A percentile compares a stretch with the other conserved stretches of the same genome.
Evolutionary conservation across 495 filamentous ascomycete species (phyloP).

Genomic region (Daldinia loculata): DNA sequence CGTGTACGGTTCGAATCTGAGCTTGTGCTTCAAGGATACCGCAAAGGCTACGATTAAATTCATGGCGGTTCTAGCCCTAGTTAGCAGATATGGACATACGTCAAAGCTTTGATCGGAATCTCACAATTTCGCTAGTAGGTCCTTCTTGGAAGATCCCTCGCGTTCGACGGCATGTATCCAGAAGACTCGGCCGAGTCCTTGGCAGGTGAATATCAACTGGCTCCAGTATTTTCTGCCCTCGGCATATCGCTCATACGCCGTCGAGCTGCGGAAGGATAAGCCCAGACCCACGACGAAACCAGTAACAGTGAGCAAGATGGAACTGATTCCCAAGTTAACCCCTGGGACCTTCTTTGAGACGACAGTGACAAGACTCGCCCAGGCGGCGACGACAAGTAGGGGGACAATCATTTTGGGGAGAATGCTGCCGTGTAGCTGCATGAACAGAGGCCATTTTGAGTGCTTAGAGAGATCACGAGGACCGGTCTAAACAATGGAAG

Average conservation of each 20-base stretch:
- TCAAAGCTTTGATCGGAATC: neutral
- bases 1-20: slow-evolving; percentile 88
- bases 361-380: slow-evolving; percentile 74
- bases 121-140: slow-evolving; percentile 70
- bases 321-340: slow-evolving; percentile 69
- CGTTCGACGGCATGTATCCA: slow-evolving; percentile 80
- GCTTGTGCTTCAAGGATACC: slow-evolving; percentile 79
- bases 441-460: slow-evolving; percentile 82
- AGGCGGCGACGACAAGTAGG: slow-evolving; percentile 69
- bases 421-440: slow-evolving; percentile 83
- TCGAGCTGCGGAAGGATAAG: slow-evolving; percentile 83
- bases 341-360: slow-evolving; percentile 63
- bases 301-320: slow-evolving; percentile 79
- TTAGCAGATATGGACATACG: slow-evolving; percentile 16
- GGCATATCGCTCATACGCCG: slow-evolving; percentile 83
- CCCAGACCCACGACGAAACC: slow-evolving; percentile 90
- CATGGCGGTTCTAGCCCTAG: slow-evolving; percentile 66
- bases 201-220: slow-evolving; percentile 72
- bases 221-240: slow-evolving; percentile 83
- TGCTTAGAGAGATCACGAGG: slow-evolving; percentile 77
- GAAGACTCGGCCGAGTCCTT: slow-evolving; percentile 77
- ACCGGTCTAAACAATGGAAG: slow-evolving; percentile 52
- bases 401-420: slow-evolving; percentile 83
- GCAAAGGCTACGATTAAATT: slow-evolving; percentile 84
- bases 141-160: slow-evolving; percentile 67